Evolutionary conservation across 2,329 filamentous ascomycete species (phyloP).

Genomic region (Myriosclerotinia duriaeana): DNA sequence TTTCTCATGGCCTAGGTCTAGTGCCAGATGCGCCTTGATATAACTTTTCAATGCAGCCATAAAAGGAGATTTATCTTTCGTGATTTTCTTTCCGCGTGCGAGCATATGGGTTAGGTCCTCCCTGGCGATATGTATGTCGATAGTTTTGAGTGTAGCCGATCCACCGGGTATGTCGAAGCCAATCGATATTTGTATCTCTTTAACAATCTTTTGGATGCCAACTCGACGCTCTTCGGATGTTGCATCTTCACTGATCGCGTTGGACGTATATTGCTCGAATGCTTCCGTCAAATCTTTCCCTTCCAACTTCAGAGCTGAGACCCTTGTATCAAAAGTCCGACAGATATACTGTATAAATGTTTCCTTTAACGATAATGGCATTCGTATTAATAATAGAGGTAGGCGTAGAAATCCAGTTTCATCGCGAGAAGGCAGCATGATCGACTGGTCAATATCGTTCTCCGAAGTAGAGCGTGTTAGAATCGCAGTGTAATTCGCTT

Average conservation of each 20-base stretch:
- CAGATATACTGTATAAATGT: conserved; percentile 46
- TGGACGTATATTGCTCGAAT: conserved; percentile 38
- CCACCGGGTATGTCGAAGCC: conserved; percentile 37
- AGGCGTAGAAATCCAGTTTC: conserved; percentile 44
- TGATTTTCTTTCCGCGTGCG: conserved; percentile 32
- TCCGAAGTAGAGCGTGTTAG: conserved; percentile 30
- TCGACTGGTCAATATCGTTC: conserved; percentile 25
- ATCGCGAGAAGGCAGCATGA: conserved; percentile 23
- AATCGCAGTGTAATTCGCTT: conserved; percentile 36
- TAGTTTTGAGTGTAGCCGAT: conserved; percentile 41
- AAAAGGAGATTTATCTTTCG: conserved; percentile 40
- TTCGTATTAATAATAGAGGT: conserved; percentile 47
- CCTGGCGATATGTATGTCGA: conserved; percentile 46
- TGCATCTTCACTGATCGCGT: conserved; percentile 30
- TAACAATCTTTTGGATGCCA: conserved; percentile 30
- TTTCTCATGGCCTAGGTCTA: conserved; percentile 44
- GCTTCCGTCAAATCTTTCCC: conserved; percentile 41
- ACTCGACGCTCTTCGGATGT: conserved; percentile 30
- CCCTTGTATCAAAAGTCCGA: conserved; percentile 46
- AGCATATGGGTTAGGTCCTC: conserved; percentile 43
- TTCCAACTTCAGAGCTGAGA: conserved; percentile 43
- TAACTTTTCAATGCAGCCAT: conserved; percentile 44
- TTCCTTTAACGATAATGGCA: conserved; percentile 47
- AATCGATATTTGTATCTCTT: conserved; percentile 35
- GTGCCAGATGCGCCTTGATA: conserved; percentile 44